Base-by-base conservation (phyloP, 2,329 filamentous ascomycete species). In the Harringtonia lauricola region DNA sequence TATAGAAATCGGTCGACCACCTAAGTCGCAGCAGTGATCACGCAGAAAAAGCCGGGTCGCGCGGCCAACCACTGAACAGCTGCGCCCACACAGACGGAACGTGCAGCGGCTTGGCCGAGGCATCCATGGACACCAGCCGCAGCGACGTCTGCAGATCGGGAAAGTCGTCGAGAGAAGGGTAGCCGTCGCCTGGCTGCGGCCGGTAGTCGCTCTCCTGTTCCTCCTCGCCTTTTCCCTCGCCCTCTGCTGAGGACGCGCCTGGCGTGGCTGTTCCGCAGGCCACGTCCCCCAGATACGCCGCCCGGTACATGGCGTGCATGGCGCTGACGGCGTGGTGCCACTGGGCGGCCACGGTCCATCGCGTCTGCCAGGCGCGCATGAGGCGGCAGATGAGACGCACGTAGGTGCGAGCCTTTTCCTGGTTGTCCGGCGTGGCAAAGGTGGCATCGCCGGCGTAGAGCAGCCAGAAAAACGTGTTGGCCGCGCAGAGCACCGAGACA, bases 291-390 rank as follows among this genome's bases (percentile, higher is more conserved):
- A 51, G 34, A 22, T 54, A 54, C 2, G 50, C 51, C 5, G 51
- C 54, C 33, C 49, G 47, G 44, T 56, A 56, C 2, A 52, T 37
- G 34, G 44, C 47, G 8, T 52, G 49, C 52, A 56, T 56, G 15
- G 49, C 47, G n/a, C 41, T 37, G 2, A 55, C 41, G 1, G 49
- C 52, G 13, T 36, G 29, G 9, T 46, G 37, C 54, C 54, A 56
- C 33, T 53, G 49, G 4, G 42, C 36, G 5, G 50, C 50, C 4
- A 42, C 17, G 18, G 47, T 45, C 52, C 51, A 52, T 19, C 39
- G 21, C 4, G 28, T n/a, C 2, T 17, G 26, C 52, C 52, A 54
- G 2, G 43, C 44, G 12, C 43, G 21, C 14, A 52, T 33, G 13
- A 52, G 47, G 12, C 40, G 31, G 14, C 41, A 42, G 14, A 51